Evolutionary conservation across 2,329 filamentous ascomycete species (phyloP).

Genomic region (Botrytis pseudocinerea): DNA sequence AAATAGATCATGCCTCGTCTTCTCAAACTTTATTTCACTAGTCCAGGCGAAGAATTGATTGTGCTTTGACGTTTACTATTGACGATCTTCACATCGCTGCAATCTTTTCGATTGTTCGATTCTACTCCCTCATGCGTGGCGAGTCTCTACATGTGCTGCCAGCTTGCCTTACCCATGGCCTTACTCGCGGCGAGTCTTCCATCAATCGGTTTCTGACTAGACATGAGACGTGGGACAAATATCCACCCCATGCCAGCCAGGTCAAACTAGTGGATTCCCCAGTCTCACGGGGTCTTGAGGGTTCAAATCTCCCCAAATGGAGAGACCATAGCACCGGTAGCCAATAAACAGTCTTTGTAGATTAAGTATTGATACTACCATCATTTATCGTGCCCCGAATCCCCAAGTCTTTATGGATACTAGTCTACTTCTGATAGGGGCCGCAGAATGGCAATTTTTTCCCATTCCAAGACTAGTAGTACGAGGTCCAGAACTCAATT

Average conservation of each 20-base stretch:
- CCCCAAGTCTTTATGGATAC: not conserved
- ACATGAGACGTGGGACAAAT: not conserved
- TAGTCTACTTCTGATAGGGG: not conserved
- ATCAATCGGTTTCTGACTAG: not conserved
- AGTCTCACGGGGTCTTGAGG: not conserved
- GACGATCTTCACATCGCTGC: not conserved
- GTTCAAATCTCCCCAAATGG: not conserved
- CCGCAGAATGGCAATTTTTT: not conserved
- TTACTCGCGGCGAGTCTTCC: not conserved
- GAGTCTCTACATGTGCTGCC: not conserved
- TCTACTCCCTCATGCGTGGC: not conserved
- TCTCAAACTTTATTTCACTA: not conserved
- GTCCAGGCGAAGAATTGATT: not conserved
- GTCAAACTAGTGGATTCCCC: not conserved
- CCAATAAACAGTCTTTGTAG: not conserved
- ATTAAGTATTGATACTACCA: not conserved
- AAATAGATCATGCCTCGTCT: not conserved
- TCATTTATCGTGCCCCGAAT: not conserved
- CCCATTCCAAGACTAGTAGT: not conserved
- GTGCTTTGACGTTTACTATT: not conserved
- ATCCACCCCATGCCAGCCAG: not conserved
- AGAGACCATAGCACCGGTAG: not conserved
- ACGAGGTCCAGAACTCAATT: not conserved
- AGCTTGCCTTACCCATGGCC: not conserved
- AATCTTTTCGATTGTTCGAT: not conserved